These are phyloP conservation scores for Xylariales sp. DNA, from an alignment of 2,329 filamentous ascomycete genomes.

Conservation along the genomic window DNA sequence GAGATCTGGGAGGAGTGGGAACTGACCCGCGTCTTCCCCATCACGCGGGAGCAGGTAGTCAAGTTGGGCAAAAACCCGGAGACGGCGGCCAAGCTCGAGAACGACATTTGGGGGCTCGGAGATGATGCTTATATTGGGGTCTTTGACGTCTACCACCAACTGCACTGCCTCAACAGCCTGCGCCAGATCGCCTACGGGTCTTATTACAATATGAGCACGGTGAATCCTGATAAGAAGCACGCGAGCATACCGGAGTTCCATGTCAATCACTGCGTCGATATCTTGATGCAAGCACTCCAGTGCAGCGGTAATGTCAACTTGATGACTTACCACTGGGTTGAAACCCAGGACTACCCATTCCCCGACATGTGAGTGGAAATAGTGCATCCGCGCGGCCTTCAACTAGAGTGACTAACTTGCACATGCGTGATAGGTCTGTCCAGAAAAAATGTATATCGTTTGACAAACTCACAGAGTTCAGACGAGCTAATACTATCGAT, in stretches of 20 bases:
- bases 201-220: constrained; percentile 10
- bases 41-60: constrained; percentile 14
- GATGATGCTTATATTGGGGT: constrained; percentile 24
- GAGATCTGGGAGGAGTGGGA: constrained; percentile 1
- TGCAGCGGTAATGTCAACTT: constrained; percentile 28
- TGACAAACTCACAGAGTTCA: constrained; percentile 10
- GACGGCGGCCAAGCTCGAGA: constrained; percentile 18
- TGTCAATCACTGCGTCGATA: constrained; percentile 28
- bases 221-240: background rate
- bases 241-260: constrained; percentile 20
- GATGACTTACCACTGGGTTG: constrained; percentile 28
- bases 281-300: constrained; percentile 28
- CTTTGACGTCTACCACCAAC: constrained; percentile 14
- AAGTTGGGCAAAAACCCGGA: constrained; percentile 24
- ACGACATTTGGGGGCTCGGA: constrained; percentile 25
- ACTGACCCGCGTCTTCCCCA: constrained; percentile 5
- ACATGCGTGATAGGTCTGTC: too few species aligned
- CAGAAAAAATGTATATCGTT: constrained; percentile 28
- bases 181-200: constrained; percentile 19
- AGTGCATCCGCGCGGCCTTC: too few species aligned
- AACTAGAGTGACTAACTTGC: too few species aligned
- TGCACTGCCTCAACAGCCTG: constrained; percentile 13
- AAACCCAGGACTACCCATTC: constrained; percentile 21
- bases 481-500: constrained; percentile 13
- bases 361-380: constrained; percentile 29